Evolutionary conservation across 192 early-diverging fungal genomes (phyloP).

Genomic region (Rhizoclosmatium globosum): DNA sequence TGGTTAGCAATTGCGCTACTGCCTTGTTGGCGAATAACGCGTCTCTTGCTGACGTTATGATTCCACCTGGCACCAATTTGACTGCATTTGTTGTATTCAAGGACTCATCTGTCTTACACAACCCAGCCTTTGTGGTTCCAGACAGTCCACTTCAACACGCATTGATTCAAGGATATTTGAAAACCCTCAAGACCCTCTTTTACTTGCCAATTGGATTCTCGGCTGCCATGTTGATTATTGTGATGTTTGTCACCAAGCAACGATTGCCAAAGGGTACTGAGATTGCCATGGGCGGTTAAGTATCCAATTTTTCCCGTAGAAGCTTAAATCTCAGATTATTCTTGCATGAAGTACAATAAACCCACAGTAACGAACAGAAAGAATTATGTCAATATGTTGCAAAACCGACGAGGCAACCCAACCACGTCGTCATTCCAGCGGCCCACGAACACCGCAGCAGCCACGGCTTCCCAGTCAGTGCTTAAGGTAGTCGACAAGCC

Average conservation of each 20-base stretch:
- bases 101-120: conserved; percentile 22
- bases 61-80: background rate
- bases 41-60: background rate
- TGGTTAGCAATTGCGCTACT: conserved; percentile 20
- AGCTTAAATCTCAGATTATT: too few species aligned
- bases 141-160: conserved; percentile 17
- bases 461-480: background rate
- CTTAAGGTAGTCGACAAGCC: background rate
- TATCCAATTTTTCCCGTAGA: background rate
- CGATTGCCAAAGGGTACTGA: conserved; percentile 39
- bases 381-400: background rate
- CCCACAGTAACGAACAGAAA: background rate
- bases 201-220: conserved; percentile 41
- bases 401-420: background rate
- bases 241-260: conserved; percentile 46
- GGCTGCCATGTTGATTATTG: conserved; percentile 25
- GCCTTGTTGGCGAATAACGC: conserved; percentile 1
- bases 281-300: conserved; percentile 32
- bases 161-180: conserved; percentile 39
- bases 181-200: conserved; percentile 38
- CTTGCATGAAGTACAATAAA: too few species aligned
- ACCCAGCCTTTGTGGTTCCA: background rate
- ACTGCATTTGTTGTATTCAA: background rate
- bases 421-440: background rate
- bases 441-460: background rate